Evolutionary conservation across 805 yeast genomes (phyloP).

Genomic region (Candida odintsovae): DNA sequence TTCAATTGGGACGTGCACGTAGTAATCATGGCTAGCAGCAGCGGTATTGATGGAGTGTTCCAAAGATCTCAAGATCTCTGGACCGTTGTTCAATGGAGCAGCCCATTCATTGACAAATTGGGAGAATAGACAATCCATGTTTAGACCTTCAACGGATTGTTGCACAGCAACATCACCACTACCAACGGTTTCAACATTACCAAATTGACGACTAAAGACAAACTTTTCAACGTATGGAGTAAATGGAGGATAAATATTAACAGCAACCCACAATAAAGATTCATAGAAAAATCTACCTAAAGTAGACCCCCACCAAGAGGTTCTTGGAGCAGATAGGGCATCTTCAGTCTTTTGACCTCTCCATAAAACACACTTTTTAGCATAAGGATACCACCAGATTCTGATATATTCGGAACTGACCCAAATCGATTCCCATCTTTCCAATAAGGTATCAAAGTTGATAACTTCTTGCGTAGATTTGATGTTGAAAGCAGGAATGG

Average conservation of each 20-base stretch:
- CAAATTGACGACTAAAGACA: conserved; percentile 82
- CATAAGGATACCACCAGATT: conserved; percentile 97
- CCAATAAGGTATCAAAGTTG: conserved; percentile 64
- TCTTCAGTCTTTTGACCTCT: conserved; percentile 75
- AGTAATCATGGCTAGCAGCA: conserved; percentile 54
- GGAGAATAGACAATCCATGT: conserved; percentile 91
- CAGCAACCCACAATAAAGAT: conserved; percentile 71
- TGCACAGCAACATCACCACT: conserved; percentile 64
- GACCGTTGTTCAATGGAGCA: conserved; percentile 79
- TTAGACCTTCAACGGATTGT: conserved; percentile 78
- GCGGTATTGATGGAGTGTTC: conserved; percentile 58
- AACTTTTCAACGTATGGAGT: conserved; percentile 85
- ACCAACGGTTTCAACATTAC: conserved; percentile 59
- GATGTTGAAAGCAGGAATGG: conserved; percentile 78
- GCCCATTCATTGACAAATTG: conserved; percentile 98
- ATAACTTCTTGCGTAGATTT: conserved; percentile 79
- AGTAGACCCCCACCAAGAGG: conserved; percentile 80
- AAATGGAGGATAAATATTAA: conserved; percentile 61
- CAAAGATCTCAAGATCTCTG: conserved; percentile 60
- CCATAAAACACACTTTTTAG: conserved; percentile 84
- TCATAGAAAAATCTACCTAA: conserved; percentile 80
- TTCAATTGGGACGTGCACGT: conserved; percentile 93
- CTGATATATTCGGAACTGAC: conserved; percentile 85
- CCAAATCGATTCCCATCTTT: conserved; percentile 77
- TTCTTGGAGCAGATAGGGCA: conserved; percentile 55